Base-by-base conservation (phyloP, 441 rosid species). In the Erodium moschatum region DNA sequence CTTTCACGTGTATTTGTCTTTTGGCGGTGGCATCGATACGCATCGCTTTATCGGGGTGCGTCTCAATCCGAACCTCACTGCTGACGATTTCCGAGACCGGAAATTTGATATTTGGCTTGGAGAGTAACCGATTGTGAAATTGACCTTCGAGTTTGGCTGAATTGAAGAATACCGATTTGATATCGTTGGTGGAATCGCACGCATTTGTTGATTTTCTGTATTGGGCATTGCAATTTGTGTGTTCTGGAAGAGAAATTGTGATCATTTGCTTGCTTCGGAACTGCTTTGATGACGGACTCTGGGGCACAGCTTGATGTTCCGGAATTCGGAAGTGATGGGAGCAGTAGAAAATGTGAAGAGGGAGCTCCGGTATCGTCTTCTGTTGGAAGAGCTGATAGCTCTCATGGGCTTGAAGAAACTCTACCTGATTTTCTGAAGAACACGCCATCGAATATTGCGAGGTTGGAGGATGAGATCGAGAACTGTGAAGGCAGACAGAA, bases 391-490 rank as follows among this genome's bases (percentile, higher is more conserved):
- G 66, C 12, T 52, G 68, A 66, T 65, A 74, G 69, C 33, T 52
- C 74, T 63, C 48, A 65, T 15, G 77, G 48, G 63, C 75, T 70
- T 33, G 87, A 81, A 66, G 90, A 82, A 75, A 78, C 81, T 12
- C 69, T 74, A 19, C 91, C 91, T 18, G 97, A 94, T 83, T 83
- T 77, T 77, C 75, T 91, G 80, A 89, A 84, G 89, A 94, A 94
- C 69, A 94, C 99, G 63, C 92, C 97, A 4, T 85, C 85, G 0
- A 94, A 91, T 54, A 94, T 94, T 69, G 97, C 97, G 2, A 81
- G 87, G 69, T 85, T 94, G 77, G 97, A 88, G 78, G 97, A 91
- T 80, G 86, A 81, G 38, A 94, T 94, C 62, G 92, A 88, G 83
- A 86, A 86, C 46, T 84, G 85, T 64, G 63, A 70, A 61, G 99